Base-by-base conservation (phyloP, 345 rosid genomes). In the Boechera stricta region DNA sequence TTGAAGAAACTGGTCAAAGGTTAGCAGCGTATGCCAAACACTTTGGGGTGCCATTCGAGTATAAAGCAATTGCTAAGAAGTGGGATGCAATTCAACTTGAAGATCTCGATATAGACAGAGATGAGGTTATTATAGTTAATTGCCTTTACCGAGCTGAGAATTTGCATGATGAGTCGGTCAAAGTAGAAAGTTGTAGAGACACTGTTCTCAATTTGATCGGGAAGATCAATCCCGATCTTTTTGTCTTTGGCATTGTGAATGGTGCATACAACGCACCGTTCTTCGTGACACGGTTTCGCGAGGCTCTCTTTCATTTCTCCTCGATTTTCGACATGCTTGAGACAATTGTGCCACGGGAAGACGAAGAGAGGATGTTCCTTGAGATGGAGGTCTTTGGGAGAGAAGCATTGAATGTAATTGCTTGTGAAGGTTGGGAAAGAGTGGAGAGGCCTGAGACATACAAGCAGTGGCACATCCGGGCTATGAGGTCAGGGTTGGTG, bases 401-500 rank as follows among this genome's bases (percentile, higher is more conserved):
- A 78, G 98, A 95, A 74, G 97, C 90, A 11, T 69, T 91, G 82
- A 95, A 92, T 79, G 90, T 85, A 18, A 79, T 92, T 39, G 98
- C 99, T 0, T 95, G 97, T 7, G 99, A 95, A 85, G 91, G 97
- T 5, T 78, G 84, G 89, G 99, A 92, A 63, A 87, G 99, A 85
- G 90, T 89, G 55, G 99, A 91, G 86, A 86, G 98, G 82, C 98
- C 98, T 0, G 98, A 94, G 81, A 89, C 94, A 1, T 87, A 89
- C 83, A 95, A 92, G 88, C 99, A 95, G 80, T 92, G 98, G 98
- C 96, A 91, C 10, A 81, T 72, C 24, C 83, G 99, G 60, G 83
- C 82, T 52, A 79, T 77, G 71, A 88, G 96, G 76, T 94, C 97
- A 33, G 98, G 99, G 39, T 86, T 95, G 69, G 80, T 85, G 75